A percentile compares a stretch with the other conserved stretches of the same genome.
Evolutionary conservation across 768 basidiomycete genomes (phyloP).

Genomic region (Tulasnella sp.): DNA sequence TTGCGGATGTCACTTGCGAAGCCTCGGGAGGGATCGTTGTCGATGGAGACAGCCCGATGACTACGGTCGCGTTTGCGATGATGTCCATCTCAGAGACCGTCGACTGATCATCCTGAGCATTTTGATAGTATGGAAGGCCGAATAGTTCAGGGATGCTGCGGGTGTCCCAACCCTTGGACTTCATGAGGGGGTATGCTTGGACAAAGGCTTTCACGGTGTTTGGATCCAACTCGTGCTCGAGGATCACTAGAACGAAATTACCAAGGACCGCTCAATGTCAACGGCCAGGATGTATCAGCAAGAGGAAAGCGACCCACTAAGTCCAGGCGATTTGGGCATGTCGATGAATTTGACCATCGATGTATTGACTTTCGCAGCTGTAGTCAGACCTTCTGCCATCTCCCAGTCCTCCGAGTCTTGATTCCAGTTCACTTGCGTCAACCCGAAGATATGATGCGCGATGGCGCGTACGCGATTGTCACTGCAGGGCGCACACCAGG

Average conservation of each 20-base stretch:
- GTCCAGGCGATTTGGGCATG: conserved; percentile 66
- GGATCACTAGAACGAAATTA: conserved; percentile 33
- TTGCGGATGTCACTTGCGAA: background rate
- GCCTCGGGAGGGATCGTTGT: background rate
- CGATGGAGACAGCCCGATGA: background rate
- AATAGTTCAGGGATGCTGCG: conserved; percentile 38
- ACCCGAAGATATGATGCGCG: conserved; percentile 75
- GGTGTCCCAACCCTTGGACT: conserved; percentile 59
- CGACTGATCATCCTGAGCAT: conserved; percentile 22
- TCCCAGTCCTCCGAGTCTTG: conserved; percentile 38
- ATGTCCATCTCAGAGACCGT: background rate
- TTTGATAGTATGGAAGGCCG: conserved; percentile 28
- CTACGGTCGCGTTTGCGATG: background rate
- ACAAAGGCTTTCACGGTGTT: conserved; percentile 58
- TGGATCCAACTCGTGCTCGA: conserved; percentile 73
- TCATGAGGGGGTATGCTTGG: conserved; percentile 50
- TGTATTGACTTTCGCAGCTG: conserved; percentile 36
- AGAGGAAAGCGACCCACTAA: conserved; percentile 27
- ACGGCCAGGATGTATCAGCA: background rate
- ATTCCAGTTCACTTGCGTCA: conserved; percentile 85
- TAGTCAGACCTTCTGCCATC: conserved; percentile 31
- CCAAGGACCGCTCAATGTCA: background rate
- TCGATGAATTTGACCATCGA: conserved; percentile 38
- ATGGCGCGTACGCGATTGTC: conserved; percentile 80
- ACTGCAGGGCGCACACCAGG: too few species aligned